phyloP scores from a whole-genome alignment of 2,329 filamentous ascomycete species.

The Colletotrichum zoysiae region DNA sequence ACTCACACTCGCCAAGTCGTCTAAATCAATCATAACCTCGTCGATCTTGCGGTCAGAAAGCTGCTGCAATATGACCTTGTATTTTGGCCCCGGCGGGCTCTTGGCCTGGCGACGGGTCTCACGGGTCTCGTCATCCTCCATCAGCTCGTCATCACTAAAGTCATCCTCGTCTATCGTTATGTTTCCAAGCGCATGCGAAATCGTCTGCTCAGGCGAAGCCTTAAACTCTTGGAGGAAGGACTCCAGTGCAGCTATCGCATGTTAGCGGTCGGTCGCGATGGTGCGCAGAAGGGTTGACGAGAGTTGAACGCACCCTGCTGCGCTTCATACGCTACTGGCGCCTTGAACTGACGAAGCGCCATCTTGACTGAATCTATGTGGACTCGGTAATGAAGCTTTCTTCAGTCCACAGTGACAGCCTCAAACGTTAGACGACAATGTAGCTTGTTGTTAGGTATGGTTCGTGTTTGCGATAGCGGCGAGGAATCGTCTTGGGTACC shows the following conservation, averaged over 20 bases:
- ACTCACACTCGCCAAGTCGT: slow-evolving; percentile 82
- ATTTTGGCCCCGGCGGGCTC: slow-evolving; percentile 80
- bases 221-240: slow-evolving; percentile 93
- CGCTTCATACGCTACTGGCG: slow-evolving; percentile 86
- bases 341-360: slow-evolving; percentile 85
- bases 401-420: slow-evolving; percentile 1
- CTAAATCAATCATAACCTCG: slow-evolving; percentile 88
- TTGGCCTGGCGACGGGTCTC: slow-evolving; percentile 58
- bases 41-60: slow-evolving; percentile 83
- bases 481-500: slow-evolving; percentile 21
- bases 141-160: slow-evolving; percentile 90
- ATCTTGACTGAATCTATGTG: slow-evolving; percentile 62
- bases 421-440: background rate
- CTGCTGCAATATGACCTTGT: slow-evolving; percentile 87
- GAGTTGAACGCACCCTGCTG: slow-evolving; percentile 77
- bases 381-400: background rate
- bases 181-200: slow-evolving; percentile 84
- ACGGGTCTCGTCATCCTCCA: slow-evolving; percentile 81
- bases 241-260: slow-evolving; percentile 78
- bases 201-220: slow-evolving; percentile 75
- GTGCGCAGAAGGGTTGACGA: slow-evolving; percentile 34
- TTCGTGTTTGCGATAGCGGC: slow-evolving; percentile 24
- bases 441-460: slow-evolving; percentile 3
- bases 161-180: slow-evolving; percentile 90
- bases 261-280: slow-evolving; percentile 46